Base-by-base conservation (phyloP, 2,329 filamentous ascomycete genomes). In the Pseudogymnoascus sp. region DNA sequence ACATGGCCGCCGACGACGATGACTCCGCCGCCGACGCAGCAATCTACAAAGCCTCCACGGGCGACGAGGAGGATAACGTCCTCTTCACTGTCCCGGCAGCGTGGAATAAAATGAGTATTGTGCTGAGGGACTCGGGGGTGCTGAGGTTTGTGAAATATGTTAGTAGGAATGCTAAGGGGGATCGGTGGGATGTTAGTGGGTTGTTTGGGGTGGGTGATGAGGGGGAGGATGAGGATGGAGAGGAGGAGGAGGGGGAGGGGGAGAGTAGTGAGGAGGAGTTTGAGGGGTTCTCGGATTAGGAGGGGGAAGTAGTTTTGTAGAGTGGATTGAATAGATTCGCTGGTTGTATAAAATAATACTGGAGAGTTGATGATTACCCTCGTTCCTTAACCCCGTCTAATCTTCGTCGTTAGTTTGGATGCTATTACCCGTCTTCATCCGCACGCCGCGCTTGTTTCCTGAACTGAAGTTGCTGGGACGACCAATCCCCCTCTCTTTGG, bases 111-210 rank as follows among this genome's bases (percentile, higher is more conserved):
- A 82, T 99, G 79, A 92, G 89, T 67, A 85, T 99, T 68, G 95
- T 98, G 33, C 79, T 98, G 68, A 84, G 95, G 64, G 95, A 99
- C 73, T 86, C 85, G 68, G 93, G 91, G 12, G 89, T 89, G 12
- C 80, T 99, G 72, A 88, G 91, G 74, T 99, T 99, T 73, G 92
- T 98, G 71, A 99, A 98, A 80, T 99, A 98, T 75, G 89, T 99
- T 22, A 96, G 89, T 75, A 82, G 82, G 65, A 84, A 82, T 60
- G 95, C 95, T 6, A 85, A 85, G 72, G 95, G 95, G 0, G 95
- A 98, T 76, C 83, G 95, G 46, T 98, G 93, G 91, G 95, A 99
- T 77, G 81, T 98, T 60, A 88, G 86, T 56, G 95, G 87, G 0
- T 86, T 86, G 35, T 91, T 90, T 74, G 90, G 88, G 24, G 88